Percentiles rank a stretch among this genome's conserved stretches.
Conservation (phyloP, 495 filamentous ascomycete species). For the Xylaria venustula region DNA sequence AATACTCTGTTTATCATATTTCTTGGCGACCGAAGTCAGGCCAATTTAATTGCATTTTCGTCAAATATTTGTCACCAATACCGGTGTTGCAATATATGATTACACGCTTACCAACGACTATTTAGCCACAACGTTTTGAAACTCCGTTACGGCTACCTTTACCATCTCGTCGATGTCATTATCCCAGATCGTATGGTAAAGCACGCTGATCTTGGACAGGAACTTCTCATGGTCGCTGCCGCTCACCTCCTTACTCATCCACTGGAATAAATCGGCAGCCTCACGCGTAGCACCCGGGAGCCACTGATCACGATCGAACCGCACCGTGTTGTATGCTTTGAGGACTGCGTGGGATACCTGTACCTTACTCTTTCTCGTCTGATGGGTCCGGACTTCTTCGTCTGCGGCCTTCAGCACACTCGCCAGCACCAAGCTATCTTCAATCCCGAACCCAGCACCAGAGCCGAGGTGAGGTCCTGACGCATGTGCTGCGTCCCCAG, state of each 20-base stretch:
- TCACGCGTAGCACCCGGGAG: conserved; percentile 35
- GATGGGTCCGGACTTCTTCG: conserved; percentile 3
- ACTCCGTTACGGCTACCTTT: conserved; percentile 5
- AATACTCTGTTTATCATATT: neutral
- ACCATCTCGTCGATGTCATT: conserved; percentile 39
- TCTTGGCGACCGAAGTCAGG: neutral
- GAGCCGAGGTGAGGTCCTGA: conserved; percentile 49
- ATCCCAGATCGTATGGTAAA: conserved; percentile 41
- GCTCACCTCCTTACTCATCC: conserved; percentile 28
- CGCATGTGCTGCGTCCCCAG: conserved; percentile 42
- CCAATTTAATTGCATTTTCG: no score
- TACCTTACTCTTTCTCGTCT: conserved; percentile 1
- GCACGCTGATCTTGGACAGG: conserved; percentile 23
- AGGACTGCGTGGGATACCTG: conserved; percentile 32
- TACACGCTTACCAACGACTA: no score
- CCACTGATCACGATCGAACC: conserved; percentile 38
- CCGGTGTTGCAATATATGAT: no score
- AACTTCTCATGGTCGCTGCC: conserved; percentile 29
- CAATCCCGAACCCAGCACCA: conserved; percentile 55
- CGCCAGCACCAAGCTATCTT: conserved; percentile 50
- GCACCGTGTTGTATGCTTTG: conserved; percentile 33
- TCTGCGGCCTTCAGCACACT: conserved; percentile 34
- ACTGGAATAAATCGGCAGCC: conserved; percentile 41
- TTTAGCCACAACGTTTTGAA: neutral
- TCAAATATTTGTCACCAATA: no score